phyloP scores from a whole-genome alignment of 441 rosid species.

The Croton setiger region DNA sequence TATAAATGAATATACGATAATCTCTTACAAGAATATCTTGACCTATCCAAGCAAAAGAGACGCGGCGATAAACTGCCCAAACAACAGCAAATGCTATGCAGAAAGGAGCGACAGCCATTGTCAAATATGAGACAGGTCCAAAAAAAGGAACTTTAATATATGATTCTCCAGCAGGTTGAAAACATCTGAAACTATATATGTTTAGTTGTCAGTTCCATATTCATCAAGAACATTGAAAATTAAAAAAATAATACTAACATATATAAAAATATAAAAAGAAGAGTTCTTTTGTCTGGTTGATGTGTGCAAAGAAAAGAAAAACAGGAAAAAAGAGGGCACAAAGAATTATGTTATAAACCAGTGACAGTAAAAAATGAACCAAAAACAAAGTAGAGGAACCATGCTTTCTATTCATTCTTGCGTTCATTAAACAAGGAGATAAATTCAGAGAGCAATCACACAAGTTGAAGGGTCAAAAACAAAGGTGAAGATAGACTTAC shows the following conservation, averaged over 20 bases:
- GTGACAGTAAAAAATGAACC: not conserved
- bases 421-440: not conserved
- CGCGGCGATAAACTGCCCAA: slow-evolving; percentile 70
- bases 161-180: slow-evolving; percentile 66
- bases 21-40: slow-evolving; percentile 95
- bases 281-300: not conserved
- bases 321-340: not conserved
- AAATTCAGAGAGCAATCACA: not conserved
- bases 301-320: not conserved
- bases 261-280: not conserved
- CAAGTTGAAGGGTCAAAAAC: not conserved
- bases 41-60: slow-evolving; percentile 92
- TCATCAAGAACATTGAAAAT: not conserved
- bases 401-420: not conserved
- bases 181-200: slow-evolving; percentile 69
- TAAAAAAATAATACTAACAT: slow-evolving; percentile 2
- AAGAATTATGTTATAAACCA: not conserved
- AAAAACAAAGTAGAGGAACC: not conserved
- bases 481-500: slow-evolving; percentile 37
- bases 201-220: slow-evolving; percentile 41
- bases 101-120: slow-evolving; percentile 91
- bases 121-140: slow-evolving; percentile 88
- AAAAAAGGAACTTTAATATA: slow-evolving; percentile 73
- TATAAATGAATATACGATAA: not conserved
- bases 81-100: slow-evolving; percentile 89